Base-by-base conservation (phyloP, 2,329 filamentous ascomycete genomes). In the Esteya vermicola region DNA sequence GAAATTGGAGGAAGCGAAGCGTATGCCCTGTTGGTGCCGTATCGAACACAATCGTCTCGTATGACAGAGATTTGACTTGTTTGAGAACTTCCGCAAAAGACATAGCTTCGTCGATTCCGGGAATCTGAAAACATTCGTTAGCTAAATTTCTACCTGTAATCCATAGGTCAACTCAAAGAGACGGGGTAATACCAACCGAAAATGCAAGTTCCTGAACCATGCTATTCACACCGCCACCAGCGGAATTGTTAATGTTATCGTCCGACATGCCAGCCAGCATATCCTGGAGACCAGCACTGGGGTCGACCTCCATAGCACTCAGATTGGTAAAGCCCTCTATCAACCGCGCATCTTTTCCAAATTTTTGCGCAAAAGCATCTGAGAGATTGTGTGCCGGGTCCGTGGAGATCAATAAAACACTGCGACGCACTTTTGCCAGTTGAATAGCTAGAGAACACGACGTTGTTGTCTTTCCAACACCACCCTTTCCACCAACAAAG, bases 131-230 rank as follows among this genome's bases (percentile, higher is more conserved):
- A n/a, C n/a, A n/a, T n/a, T n/a, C n/a, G 26, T 14, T 6, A 18
- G 8, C 14, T 12, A n/a, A 28, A 25, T n/a, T n/a, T n/a, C n/a
- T n/a, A n/a, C n/a, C n/a, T n/a, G n/a, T n/a, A n/a, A n/a, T n/a
- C n/a, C n/a, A n/a, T n/a, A n/a, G n/a, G n/a, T 33, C 16, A 33
- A 22, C 16, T 28, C 4, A 10, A 16, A 23, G 16, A 33, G 22
- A 19, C 6, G 35, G 19, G 9, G 16, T 7, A 22, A 8, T 18
- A 64, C 79, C 45, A 63, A 93, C 86, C 49, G 85, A 88, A 62
- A 96, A 95, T 0, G 91, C 91, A 49, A 98, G 69, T 61, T 98
- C 91, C 63, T 98, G 91, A 82, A 96, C 94, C 88, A 96, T 95
- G 51, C 81, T 82, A 21, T 89, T 88, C 65, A 95, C 78, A 14